Conservation (phyloP, 768 basidiomycete species). For the Phanerochaete sordida region DNA sequence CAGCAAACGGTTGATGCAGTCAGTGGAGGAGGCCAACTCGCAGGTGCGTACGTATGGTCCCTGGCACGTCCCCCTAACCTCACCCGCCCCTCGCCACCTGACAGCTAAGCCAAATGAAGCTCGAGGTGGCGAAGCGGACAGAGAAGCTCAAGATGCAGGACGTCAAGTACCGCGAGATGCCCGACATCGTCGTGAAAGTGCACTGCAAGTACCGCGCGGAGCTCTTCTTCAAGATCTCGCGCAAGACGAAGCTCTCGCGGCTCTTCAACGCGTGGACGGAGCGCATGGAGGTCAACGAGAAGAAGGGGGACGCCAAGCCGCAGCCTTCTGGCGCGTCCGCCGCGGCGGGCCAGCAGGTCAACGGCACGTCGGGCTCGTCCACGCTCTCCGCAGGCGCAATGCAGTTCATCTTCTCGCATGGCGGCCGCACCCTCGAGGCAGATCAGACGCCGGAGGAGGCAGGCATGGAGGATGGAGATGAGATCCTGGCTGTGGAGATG, state of each 20-base stretch:
- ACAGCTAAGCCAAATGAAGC: constrained; percentile 78
- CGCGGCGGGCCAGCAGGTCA: constrained; percentile 29
- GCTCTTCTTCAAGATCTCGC: constrained; percentile 89
- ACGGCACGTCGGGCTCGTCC: constrained; percentile 25
- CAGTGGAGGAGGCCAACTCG: constrained; percentile 65
- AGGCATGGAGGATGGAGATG: constrained; percentile 85
- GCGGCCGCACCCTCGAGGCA: constrained; percentile 73
- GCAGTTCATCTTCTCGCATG: constrained; percentile 85
- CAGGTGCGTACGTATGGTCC: neutral
- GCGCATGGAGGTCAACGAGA: constrained; percentile 64
- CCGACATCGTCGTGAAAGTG: constrained; percentile 89
- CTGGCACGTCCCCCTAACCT: neutral
- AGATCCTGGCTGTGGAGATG: constrained; percentile 85
- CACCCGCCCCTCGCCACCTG: neutral
- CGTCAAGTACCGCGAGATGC: constrained; percentile 77
- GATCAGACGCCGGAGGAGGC: constrained; percentile 85
- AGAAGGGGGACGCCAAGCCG: constrained; percentile 39
- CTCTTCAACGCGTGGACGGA: constrained; percentile 88
- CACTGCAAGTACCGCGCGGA: constrained; percentile 87
- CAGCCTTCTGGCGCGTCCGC: constrained; percentile 10
- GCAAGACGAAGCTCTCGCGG: constrained; percentile 81
- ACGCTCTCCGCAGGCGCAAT: constrained; percentile 42
- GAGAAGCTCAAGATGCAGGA: constrained; percentile 79
- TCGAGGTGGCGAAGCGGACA: constrained; percentile 73
- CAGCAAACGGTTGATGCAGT: constrained; percentile 73